phyloP scores from a whole-genome alignment of 1,284 basidiomycete species.

The Ganoderma resinaceum region DNA sequence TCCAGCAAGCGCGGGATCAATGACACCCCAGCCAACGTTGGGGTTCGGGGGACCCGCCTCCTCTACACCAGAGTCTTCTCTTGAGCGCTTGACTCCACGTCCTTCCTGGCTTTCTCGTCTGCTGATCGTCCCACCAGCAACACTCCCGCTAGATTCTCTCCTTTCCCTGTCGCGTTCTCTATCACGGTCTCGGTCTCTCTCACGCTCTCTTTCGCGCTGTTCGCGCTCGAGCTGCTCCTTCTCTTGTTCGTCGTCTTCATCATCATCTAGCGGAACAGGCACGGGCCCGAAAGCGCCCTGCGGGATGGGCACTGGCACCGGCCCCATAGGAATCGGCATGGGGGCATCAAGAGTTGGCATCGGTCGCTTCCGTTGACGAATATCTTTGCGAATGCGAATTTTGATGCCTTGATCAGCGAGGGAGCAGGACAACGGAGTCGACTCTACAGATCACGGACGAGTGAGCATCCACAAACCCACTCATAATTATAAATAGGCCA shows the following conservation, averaged over 20 bases:
- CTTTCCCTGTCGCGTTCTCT: slow-evolving; percentile 35
- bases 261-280: slow-evolving; percentile 46
- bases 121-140: slow-evolving; percentile 23
- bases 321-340: slow-evolving; percentile 35
- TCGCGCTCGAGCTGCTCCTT: slow-evolving; percentile 29
- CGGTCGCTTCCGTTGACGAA: slow-evolving; percentile 77
- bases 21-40: slow-evolving; percentile 31
- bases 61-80: slow-evolving; percentile 28
- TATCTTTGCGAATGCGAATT: slow-evolving; percentile 91
- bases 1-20: slow-evolving; percentile 37
- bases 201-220: slow-evolving; percentile 30
- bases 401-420: slow-evolving; percentile 94
- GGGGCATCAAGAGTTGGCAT: slow-evolving; percentile 47
- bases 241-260: slow-evolving; percentile 36
- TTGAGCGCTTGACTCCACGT: slow-evolving; percentile 31
- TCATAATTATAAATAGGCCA: slow-evolving; percentile 30
- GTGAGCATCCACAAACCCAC: slow-evolving; percentile 6
- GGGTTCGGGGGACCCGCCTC: slow-evolving; percentile 31
- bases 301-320: slow-evolving; percentile 28
- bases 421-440: slow-evolving; percentile 86
- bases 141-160: slow-evolving; percentile 32
- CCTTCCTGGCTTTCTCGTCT: slow-evolving; percentile 31
- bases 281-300: slow-evolving; percentile 38
- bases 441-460: slow-evolving; percentile 58
- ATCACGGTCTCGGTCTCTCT: slow-evolving; percentile 35